Evolutionary conservation across 305 asterid species (phyloP), one percentile per base, ranked within the genome.

Genomic region (Salvia sclarea): DNA sequence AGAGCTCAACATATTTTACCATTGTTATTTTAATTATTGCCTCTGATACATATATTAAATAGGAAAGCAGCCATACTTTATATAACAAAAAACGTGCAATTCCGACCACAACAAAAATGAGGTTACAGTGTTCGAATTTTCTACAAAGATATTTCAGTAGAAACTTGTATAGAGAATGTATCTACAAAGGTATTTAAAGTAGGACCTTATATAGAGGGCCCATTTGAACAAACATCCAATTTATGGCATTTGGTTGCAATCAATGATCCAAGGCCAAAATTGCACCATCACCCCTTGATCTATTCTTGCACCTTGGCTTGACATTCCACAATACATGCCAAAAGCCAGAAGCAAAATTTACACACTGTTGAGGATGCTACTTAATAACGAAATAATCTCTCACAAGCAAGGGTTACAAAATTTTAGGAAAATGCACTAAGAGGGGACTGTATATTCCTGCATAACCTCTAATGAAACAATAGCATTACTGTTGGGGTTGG

Each of bases 401-500:
- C 47, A 57, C 38, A 38, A 72, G 30, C 58, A 10, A 41, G 45
- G 61, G 60, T 31, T 38, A 76, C 74, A 79, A 25, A 44, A 64
- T 20, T 59, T 25, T 8, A 37, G 61, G 14, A 49, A 66, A 47
- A 50, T 35, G 14, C 25, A 38, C 20, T 24, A 13, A 16, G 56
- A 28, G 10, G 13, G 13, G 14, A 64, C 31, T 37, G 31, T 47
- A 41, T 28, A 66, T 66, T 61, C 74, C 70, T 64, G 41, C 52
- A 64, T 41, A 17, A 61, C 56, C 43, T 52, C 30, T 22, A 57
- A 57, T 48, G 48, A 40, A 59, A 55, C 28, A 73, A 33, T 62
- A 63, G 13, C 7, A 66, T 44, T 18, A 13, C 11, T 38, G 35
- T 22, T 12, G 53, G 52, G 52, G 35, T 22, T 12, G 53, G 52